Percentiles rank a stretch among this genome's conserved stretches.
Evolutionary conservation across 345 rosid genomes (phyloP).

Genomic region (Hibiscus trionum): DNA sequence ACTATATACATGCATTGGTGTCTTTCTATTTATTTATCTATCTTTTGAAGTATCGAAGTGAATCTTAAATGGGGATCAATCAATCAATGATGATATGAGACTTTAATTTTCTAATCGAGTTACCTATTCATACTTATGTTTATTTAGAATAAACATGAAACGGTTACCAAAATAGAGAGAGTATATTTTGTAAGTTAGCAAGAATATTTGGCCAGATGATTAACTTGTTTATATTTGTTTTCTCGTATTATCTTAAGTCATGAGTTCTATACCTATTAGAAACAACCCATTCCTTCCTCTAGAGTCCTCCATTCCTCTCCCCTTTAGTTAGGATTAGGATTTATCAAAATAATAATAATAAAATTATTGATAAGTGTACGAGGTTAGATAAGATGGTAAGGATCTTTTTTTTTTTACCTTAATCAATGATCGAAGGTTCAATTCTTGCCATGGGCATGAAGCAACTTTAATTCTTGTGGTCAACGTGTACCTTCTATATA

Average conservation of each 20-base stretch:
- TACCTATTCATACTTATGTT: not conserved
- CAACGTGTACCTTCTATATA: no score
- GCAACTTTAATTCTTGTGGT: no score
- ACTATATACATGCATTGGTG: not conserved
- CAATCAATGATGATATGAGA: not conserved
- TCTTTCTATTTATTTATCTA: not conserved
- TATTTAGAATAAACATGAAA: not conserved
- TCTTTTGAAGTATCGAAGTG: not conserved
- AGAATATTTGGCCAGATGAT: no score
- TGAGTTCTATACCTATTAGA: no score
- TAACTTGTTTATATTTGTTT: no score
- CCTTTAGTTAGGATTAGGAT: no score
- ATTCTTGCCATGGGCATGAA: not conserved
- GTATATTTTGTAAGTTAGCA: not conserved
- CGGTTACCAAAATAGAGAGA: not conserved
- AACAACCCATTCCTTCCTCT: no score
- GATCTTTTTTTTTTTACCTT: no score
- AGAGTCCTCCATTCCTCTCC: no score
- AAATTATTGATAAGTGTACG: not conserved
- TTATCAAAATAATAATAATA: not conserved
- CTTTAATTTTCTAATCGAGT: not conserved
- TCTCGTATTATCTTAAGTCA: no score
- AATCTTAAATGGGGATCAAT: constrained; percentile 1
- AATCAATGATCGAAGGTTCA: no score
- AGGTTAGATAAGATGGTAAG: not conserved